phyloP scores from a whole-genome alignment of 179 eudicot species.

The Nepenthes alata region DNA sequence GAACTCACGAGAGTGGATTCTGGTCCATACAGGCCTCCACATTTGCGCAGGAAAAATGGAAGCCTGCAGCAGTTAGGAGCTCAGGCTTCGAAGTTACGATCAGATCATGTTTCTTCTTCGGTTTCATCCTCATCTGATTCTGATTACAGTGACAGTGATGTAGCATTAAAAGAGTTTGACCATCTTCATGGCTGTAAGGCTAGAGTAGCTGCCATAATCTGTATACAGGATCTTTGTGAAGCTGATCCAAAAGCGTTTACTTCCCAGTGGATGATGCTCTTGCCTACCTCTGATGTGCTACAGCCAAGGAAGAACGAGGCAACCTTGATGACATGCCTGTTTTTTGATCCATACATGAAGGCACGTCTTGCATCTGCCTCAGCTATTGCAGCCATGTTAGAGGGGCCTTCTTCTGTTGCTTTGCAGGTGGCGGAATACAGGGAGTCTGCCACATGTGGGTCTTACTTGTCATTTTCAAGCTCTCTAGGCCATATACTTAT shows the following conservation, averaged over 20 bases:
- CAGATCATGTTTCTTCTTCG: conserved; percentile 30
- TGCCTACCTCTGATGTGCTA: conserved; percentile 80
- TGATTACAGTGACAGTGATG: conserved; percentile 78
- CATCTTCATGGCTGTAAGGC: conserved; percentile 42
- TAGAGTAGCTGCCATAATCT: conserved; percentile 72
- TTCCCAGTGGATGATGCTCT: conserved; percentile 86
- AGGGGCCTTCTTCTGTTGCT: conserved; percentile 72
- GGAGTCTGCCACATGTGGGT: conserved; percentile 65
- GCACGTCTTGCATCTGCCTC: conserved; percentile 78
- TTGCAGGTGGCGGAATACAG: conserved; percentile 87
- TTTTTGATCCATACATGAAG: conserved; percentile 80
- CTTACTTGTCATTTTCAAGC: conserved; percentile 82
- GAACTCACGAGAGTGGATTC: conserved; percentile 31
- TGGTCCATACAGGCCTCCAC: conserved; percentile 91
- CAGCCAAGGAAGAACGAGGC: conserved; percentile 82
- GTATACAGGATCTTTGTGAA: conserved; percentile 97
- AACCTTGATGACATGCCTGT: conserved; percentile 76
- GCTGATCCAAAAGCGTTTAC: conserved; percentile 78
- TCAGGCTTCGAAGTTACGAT: conserved; percentile 21
- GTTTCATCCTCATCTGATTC: conserved; percentile 59
- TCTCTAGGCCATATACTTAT: conserved; percentile 89
- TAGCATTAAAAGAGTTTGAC: conserved; percentile 29
- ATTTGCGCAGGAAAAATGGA: conserved; percentile 48
- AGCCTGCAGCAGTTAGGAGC: conserved; percentile 23
- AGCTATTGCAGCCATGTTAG: conserved; percentile 74